Evolutionary conservation across 2,329 filamentous ascomycete species (phyloP).

Genomic region (Colletotrichum sp.): DNA sequence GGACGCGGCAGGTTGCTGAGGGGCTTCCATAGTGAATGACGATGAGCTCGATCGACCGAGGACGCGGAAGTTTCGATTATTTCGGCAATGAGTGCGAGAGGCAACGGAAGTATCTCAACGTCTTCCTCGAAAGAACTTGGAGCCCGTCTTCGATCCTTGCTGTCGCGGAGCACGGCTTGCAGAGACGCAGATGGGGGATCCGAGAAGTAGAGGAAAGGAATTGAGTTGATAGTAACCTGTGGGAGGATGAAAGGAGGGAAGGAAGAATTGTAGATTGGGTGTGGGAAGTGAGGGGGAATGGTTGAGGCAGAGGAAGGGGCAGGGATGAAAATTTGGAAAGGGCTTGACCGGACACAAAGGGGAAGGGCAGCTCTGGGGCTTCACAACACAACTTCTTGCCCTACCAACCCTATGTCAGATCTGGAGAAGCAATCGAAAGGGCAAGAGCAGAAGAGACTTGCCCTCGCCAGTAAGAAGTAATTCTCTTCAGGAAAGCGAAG

Average conservation of each 20-base stretch:
- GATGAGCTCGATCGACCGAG: background rate
- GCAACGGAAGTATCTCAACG: background rate
- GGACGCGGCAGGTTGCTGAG: background rate
- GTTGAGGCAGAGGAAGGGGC: background rate
- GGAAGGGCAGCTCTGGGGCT: background rate
- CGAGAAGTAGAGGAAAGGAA: background rate
- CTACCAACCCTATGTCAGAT: background rate
- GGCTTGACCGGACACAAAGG: background rate
- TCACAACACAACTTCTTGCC: background rate
- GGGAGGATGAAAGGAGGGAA: background rate
- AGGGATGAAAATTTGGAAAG: background rate
- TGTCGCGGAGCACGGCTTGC: background rate
- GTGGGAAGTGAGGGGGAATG: background rate
- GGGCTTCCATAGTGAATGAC: background rate
- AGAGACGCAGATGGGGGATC: background rate
- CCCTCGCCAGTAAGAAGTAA: background rate
- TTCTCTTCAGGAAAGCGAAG: background rate
- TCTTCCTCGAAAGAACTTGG: background rate
- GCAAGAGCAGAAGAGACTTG: background rate
- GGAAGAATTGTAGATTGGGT: background rate
- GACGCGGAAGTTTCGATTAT: background rate
- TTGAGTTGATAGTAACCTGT: background rate
- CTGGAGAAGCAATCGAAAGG: background rate
- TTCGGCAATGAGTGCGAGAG: background rate
- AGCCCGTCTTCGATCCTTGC: background rate